Conservation (phyloP, 495 filamentous ascomycete species). For the Penicillium atrosanguineum region DNA sequence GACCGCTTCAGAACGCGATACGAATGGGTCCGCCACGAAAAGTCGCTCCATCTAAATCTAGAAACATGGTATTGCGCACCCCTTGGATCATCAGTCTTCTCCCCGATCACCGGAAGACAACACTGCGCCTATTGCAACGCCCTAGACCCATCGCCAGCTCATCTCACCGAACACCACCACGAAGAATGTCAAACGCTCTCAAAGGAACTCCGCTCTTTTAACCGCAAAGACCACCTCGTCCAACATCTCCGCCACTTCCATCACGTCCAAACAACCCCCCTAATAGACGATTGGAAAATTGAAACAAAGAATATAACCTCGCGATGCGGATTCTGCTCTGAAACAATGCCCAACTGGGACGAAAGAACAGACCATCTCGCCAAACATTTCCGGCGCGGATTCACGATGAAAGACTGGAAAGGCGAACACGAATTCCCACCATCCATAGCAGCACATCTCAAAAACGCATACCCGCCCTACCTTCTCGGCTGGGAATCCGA, state of each 20-base stretch:
- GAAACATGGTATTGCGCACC: constrained; percentile 75
- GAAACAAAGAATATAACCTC: constrained; percentile 56
- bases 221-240: constrained; percentile 77
- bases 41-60: constrained; percentile 67
- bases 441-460: constrained; percentile 57
- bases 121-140: constrained; percentile 18
- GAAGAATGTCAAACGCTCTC: constrained; percentile 49
- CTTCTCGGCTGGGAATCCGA: constrained; percentile 28
- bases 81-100: constrained; percentile 37
- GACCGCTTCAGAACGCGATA: constrained; percentile 75
- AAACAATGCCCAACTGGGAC: constrained; percentile 57
- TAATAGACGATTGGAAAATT: constrained; percentile 69
- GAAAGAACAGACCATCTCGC: constrained; percentile 61
- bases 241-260: constrained; percentile 76
- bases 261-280: constrained; percentile 53
- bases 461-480: constrained; percentile 61
- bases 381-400: constrained; percentile 61
- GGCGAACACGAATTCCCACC: constrained; percentile 67
- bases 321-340: constrained; percentile 63
- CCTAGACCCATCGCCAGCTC: constrained; percentile 12
- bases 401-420: constrained; percentile 65
- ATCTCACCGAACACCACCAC: constrained; percentile 56
- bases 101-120: constrained; percentile 1
- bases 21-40: constrained; percentile 79
- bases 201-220: constrained; percentile 67